Evolutionary conservation across 129 eudicot genomes (phyloP).

Genomic region (Artemisia tridentata): DNA sequence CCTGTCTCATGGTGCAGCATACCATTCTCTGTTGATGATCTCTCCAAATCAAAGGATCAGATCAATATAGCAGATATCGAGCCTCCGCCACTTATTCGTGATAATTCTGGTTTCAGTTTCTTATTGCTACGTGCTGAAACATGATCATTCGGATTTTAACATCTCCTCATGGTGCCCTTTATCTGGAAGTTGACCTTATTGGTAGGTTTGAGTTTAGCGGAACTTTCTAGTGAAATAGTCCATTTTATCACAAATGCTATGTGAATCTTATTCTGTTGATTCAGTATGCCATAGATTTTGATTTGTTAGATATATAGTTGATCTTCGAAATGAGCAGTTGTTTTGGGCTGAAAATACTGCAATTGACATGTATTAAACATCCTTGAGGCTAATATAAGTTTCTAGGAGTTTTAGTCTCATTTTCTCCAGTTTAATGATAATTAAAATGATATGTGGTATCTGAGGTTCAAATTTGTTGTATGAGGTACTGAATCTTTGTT

Average conservation of each 20-base stretch:
- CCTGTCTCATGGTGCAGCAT: slow-evolving; percentile 54
- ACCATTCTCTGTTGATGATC: slow-evolving; percentile 90
- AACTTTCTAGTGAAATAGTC: slow-evolving; percentile 12
- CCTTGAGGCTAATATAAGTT: too few species aligned
- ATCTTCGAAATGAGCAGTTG: neutral
- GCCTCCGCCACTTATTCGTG: slow-evolving; percentile 98
- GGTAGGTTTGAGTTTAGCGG: slow-evolving; percentile 16
- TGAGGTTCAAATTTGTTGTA: too few species aligned
- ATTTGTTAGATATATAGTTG: neutral
- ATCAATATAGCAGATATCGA: slow-evolving; percentile 69
- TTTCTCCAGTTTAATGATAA: too few species aligned
- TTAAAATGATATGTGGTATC: too few species aligned
- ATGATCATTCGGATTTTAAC: slow-evolving; percentile 20
- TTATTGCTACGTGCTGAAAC: slow-evolving; percentile 56
- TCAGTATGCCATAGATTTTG: slow-evolving; percentile 1
- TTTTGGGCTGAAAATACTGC: neutral
- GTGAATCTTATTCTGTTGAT: slow-evolving; percentile 5
- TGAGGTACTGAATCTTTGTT: too few species aligned
- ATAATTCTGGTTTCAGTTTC: slow-evolving; percentile 92
- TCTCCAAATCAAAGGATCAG: slow-evolving; percentile 85
- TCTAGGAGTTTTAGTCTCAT: too few species aligned
- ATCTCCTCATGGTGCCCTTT: slow-evolving; percentile 9
- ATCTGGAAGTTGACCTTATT: slow-evolving; percentile 4
- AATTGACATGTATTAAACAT: neutral
- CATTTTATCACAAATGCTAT: slow-evolving; percentile 5